Evolutionary conservation across 2,329 filamentous ascomycete genomes (phyloP), one percentile per base, ranked within the genome.

Genomic region (Pezicula carpinea): DNA sequence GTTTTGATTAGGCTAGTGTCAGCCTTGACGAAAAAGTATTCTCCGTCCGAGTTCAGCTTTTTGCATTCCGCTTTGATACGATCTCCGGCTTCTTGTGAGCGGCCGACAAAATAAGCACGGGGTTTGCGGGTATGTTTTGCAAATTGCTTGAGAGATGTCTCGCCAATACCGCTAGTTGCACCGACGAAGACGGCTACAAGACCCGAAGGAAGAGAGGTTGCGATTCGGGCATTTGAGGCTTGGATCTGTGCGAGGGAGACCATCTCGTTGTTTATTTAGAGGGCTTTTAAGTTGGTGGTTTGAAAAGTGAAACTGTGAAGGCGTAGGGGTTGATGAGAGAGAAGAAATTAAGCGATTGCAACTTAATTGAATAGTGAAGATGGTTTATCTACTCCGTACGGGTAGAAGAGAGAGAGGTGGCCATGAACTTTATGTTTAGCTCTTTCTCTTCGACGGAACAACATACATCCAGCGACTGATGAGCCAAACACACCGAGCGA

Each of bases 181-280:
- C 75, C 74, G 13, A 72, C 68, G 51, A 78, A 77, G 47, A 77
- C 66, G 15, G 69, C 73, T 11, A 74, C 68, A 10, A 75, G 63
- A 11, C 64, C 60, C 2, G 60, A 32, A 7, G 66, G 67, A 2
- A 73, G 22, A 17, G 19, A 29, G 13, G 43, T 33, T 4, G 45
- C 10, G 15, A 53, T 47, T 6, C 17, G 50, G 26, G 50, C 26
- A 36, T 53, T 54, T 0, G 52, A 44, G 17, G 47, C 18, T 21
- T 36, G 23, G 23, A 54, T 44, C 14, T 39, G 31, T 3, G 31
- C 13, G 13, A 45, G 50, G 14, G 47, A 40, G 15, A 44, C 50
- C 47, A 41, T 52, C n/a, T 8, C 6, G 11, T 26, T 26, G 6
- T 4, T n/a, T n/a, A n/a, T n/a, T n/a, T n/a, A n/a, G n/a, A n/a